phyloP scores from a whole-genome alignment of 805 yeast species.

The Suhomyces kilbournensis region DNA sequence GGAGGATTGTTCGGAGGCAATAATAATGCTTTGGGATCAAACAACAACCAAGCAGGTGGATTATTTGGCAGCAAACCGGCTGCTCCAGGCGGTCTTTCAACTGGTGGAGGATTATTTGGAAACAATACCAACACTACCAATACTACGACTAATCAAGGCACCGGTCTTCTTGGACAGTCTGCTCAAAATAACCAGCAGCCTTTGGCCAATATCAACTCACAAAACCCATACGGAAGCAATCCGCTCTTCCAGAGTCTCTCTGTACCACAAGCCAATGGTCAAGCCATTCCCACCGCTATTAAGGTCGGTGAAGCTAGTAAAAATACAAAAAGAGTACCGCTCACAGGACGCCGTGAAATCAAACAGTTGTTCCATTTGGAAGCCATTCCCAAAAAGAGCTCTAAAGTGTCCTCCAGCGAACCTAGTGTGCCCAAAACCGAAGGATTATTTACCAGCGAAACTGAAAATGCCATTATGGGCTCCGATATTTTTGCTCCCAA shows the following conservation, averaged over 20 bases:
- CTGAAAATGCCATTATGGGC: slow-evolving; percentile 66
- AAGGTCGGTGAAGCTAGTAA: slow-evolving; percentile 29
- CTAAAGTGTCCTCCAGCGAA: background rate
- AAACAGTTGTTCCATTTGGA: slow-evolving; percentile 48
- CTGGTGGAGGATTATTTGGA: slow-evolving; percentile 6
- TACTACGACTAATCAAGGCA: slow-evolving; percentile 12
- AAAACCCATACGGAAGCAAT: slow-evolving; percentile 75
- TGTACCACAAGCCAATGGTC: slow-evolving; percentile 30
- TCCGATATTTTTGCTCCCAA: slow-evolving; percentile 72
- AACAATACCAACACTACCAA: background rate
- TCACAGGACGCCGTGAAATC: slow-evolving; percentile 55
- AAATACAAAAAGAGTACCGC: slow-evolving; percentile 50
- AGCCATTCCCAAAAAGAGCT: slow-evolving; percentile 14
- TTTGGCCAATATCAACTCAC: slow-evolving; percentile 29
- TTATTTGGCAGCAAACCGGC: slow-evolving; percentile 29
- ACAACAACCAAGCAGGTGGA: slow-evolving; percentile 16
- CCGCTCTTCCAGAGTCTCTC: slow-evolving; percentile 57
- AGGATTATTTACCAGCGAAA: slow-evolving; percentile 31
- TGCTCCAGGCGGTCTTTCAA: slow-evolving; percentile 2
- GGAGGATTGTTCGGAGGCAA: slow-evolving; percentile 17
- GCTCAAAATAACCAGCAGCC: slow-evolving; percentile 22
- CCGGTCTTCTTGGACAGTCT: slow-evolving; percentile 11
- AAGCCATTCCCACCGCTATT: slow-evolving; percentile 32
- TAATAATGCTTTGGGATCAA: slow-evolving; percentile 2
- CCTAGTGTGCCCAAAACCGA: background rate